A percentile compares a stretch with the other conserved stretches of the same genome.
Evolutionary conservation across 164 flowering plant genomes (phyloP).

Genomic region (Aristolochia californica): DNA sequence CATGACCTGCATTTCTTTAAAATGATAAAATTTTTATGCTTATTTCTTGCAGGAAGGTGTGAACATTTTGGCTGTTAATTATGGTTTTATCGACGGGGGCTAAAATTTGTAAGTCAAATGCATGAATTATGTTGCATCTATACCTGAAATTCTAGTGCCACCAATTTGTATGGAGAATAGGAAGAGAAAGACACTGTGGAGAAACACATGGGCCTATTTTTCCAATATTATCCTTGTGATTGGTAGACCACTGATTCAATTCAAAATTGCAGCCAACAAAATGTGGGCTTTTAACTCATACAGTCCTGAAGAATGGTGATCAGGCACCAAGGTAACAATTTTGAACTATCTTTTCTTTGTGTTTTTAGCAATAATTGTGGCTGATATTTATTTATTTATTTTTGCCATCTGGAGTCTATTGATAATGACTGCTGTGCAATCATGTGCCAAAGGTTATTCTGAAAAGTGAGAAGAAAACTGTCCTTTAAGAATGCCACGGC

Average conservation of each 20-base stretch:
- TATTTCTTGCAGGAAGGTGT: slow-evolving; percentile 56
- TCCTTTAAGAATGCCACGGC: no score
- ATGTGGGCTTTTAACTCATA: slow-evolving; percentile 91
- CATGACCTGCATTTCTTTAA: no score
- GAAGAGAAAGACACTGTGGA: not conserved
- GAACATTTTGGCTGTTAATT: slow-evolving; percentile 76
- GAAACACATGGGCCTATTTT: no score
- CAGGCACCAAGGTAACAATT: slow-evolving; percentile 68
- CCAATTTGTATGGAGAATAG: not conserved
- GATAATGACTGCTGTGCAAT: not conserved
- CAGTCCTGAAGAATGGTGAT: slow-evolving; percentile 65
- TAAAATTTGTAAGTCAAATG: slow-evolving; percentile 49
- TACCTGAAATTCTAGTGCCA: not conserved
- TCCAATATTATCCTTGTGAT: not conserved
- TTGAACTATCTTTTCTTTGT: not conserved
- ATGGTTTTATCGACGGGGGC: slow-evolving; percentile 79
- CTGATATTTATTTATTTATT: not conserved
- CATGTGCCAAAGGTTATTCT: no score
- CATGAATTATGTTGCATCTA: not conserved
- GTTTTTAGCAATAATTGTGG: not conserved
- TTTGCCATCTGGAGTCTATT: no score
- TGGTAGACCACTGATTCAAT: not conserved
- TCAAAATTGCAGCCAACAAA: slow-evolving; percentile 57
- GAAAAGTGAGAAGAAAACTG: no score
- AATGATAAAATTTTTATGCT: no score